Percentiles rank a stretch among this genome's conserved stretches.
These are phyloP conservation scores for Saturnispora saitoi DNA, from an alignment of 805 yeast genomes.

Conservation along the genomic window DNA sequence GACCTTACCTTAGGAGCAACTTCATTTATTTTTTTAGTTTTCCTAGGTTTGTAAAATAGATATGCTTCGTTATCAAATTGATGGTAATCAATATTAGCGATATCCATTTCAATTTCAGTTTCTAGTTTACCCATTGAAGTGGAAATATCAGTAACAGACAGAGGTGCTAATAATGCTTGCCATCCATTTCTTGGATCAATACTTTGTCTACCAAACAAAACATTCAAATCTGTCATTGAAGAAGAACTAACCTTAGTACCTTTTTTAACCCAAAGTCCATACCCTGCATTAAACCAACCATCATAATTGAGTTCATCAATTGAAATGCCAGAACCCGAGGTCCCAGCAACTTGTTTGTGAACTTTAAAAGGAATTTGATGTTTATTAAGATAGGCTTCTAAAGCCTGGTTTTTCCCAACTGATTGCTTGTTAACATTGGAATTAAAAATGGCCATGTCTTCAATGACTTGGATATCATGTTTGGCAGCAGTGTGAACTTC, in stretches of 20 bases:
- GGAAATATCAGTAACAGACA: conserved; percentile 6
- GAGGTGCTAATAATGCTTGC: conserved; percentile 24
- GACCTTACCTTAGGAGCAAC: conserved; percentile 28
- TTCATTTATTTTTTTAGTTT: conserved; percentile 17
- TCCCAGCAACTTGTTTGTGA: conserved; percentile 5
- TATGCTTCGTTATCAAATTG: conserved; percentile 12
- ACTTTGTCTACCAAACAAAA: conserved; percentile 65
- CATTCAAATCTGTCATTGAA: conserved; percentile 51
- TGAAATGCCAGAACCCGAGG: neutral
- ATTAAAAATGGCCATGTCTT: conserved; percentile 4
- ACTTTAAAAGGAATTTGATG: conserved; percentile 5
- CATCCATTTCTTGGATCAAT: conserved; percentile 74
- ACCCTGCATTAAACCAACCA: conserved; percentile 14
- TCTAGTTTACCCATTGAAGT: conserved; percentile 2
- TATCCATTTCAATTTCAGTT: conserved; percentile 2
- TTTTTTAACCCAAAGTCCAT: conserved; percentile 54
- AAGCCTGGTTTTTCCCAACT: neutral
- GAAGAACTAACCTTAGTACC: conserved; percentile 30
- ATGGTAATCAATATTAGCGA: conserved; percentile 9
- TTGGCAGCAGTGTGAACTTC: conserved; percentile 8
- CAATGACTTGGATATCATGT: conserved; percentile 4
- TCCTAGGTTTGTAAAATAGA: conserved; percentile 10
- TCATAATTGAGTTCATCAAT: neutral
- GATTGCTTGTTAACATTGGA: neutral
- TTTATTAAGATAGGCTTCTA: conserved; percentile 1